phyloP scores from a whole-genome alignment of 2,329 filamentous ascomycete genomes.

The Aspergillaceae sp. region DNA sequence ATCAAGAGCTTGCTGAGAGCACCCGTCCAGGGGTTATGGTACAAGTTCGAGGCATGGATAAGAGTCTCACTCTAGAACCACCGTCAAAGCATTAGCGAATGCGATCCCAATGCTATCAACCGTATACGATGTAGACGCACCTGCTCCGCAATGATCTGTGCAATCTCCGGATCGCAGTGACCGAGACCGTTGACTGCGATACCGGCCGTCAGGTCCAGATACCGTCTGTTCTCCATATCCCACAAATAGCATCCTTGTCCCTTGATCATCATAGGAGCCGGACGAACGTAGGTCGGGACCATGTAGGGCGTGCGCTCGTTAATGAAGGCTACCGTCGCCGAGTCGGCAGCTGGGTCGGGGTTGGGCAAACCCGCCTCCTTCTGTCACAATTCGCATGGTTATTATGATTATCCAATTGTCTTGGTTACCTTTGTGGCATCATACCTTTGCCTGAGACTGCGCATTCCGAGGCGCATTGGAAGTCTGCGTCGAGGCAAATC shows the following conservation, averaged over 20 bases:
- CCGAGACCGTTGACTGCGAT: constrained; percentile 93
- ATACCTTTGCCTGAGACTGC: constrained; percentile 20
- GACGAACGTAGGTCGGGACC: constrained; percentile 90
- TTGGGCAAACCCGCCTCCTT: constrained; percentile 50
- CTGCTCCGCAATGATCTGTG: constrained; percentile 68
- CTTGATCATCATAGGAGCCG: constrained; percentile 78
- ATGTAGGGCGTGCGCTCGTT: constrained; percentile 74
- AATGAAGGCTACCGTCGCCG: constrained; percentile 65
- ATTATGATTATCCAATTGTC: background rate
- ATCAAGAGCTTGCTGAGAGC: constrained; percentile 78
- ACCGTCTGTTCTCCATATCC: constrained; percentile 81
- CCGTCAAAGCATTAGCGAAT: background rate
- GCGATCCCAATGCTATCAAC: background rate
- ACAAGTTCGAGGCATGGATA: constrained; percentile 89
- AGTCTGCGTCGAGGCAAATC: constrained; percentile 22
- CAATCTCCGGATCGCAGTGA: constrained; percentile 75
- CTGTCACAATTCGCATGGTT: constrained; percentile 18
- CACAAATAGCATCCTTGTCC: constrained; percentile 81
- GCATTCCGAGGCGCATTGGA: constrained; percentile 22
- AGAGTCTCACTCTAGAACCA: constrained; percentile 55
- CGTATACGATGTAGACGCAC: constrained; percentile 33
- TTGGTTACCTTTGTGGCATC: background rate
- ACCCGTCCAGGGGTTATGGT: constrained; percentile 94
- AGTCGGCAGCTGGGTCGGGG: constrained; percentile 65
- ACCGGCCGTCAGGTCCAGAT: constrained; percentile 89